Percentiles rank a stretch among this genome's conserved stretches.
Conservation (phyloP, 441 rosid species). For the Croton laevigatus region DNA sequence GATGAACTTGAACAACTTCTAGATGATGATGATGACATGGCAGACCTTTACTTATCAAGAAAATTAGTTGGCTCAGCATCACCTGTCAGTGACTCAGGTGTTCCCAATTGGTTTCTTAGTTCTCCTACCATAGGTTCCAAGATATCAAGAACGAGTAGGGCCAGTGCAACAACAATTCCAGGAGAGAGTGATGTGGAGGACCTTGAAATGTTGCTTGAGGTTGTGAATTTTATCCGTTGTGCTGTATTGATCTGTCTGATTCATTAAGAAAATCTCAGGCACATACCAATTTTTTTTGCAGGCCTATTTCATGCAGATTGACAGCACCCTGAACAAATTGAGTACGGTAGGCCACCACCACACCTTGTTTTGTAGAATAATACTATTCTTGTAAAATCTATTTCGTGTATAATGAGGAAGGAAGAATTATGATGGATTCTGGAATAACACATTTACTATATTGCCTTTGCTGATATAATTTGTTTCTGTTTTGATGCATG, state of each 20-base stretch:
- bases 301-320: constrained; percentile 96
- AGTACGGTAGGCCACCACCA: constrained; percentile 45
- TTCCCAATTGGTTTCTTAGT: constrained; percentile 54
- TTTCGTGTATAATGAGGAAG: neutral
- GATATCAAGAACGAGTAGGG: constrained; percentile 86
- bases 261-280: constrained; percentile 10
- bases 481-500: neutral
- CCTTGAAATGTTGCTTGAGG: constrained; percentile 98
- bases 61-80: constrained; percentile 61
- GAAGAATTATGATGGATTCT: neutral
- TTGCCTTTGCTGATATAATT: neutral
- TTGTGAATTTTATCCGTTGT: constrained; percentile 31
- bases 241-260: neutral
- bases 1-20: constrained; percentile 89
- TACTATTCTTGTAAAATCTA: neutral
- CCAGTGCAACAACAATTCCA: constrained; percentile 63
- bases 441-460: neutral
- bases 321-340: constrained; percentile 79
- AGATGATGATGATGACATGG: constrained; percentile 95
- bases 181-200: constrained; percentile 95
- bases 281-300: constrained; percentile 59
- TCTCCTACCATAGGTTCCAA: constrained; percentile 79
- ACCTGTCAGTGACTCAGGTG: constrained; percentile 65
- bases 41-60: constrained; percentile 88
- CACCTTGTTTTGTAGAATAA: neutral